Conservation (phyloP, 2,329 filamentous ascomycete genomes). For the Fusarium agapanthi region DNA sequence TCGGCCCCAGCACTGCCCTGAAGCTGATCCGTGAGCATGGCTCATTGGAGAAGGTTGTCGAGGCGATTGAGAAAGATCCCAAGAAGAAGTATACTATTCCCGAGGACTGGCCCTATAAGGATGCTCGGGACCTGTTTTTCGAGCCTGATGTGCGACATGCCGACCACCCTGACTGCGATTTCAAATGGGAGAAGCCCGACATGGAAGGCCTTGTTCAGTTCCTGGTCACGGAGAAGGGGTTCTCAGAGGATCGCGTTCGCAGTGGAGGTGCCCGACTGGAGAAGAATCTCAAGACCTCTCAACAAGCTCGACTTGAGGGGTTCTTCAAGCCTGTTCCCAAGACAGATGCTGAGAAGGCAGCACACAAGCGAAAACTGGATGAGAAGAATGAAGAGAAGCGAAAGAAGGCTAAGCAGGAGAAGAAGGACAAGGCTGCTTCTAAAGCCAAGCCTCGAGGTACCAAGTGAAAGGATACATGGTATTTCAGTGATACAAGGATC, state of each 20-base stretch:
- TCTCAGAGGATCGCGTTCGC: constrained; percentile 93
- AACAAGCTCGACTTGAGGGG: constrained; percentile 91
- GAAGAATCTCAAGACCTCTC: constrained; percentile 90
- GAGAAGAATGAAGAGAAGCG: constrained; percentile 92
- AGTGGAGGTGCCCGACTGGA: constrained; percentile 78
- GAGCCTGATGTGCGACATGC: constrained; percentile 87
- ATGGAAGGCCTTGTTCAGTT: constrained; percentile 89
- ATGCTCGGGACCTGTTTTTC: constrained; percentile 91
- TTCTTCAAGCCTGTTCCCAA: constrained; percentile 96
- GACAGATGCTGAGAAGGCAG: constrained; percentile 85
- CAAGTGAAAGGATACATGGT: not conserved
- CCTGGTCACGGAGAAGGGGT: constrained; percentile 92
- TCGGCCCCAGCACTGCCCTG: constrained; percentile 90
- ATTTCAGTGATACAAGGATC: not conserved
- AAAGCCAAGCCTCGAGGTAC: constrained; percentile 86
- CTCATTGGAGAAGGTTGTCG: constrained; percentile 85
- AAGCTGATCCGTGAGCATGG: constrained; percentile 95
- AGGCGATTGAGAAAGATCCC: constrained; percentile 77
- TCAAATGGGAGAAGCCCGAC: constrained; percentile 97
- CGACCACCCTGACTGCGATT: constrained; percentile 88
- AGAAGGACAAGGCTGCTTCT: constrained; percentile 91
- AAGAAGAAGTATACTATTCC: constrained; percentile 86
- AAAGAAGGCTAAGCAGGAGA: constrained; percentile 93
- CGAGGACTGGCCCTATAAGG: constrained; percentile 95
- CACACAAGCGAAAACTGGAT: constrained; percentile 90